Percentiles rank a stretch among this genome's conserved stretches.
These are phyloP conservation scores for Puccinia polysora DNA, from an alignment of 1,284 basidiomycete species.

Conservation along the genomic window DNA sequence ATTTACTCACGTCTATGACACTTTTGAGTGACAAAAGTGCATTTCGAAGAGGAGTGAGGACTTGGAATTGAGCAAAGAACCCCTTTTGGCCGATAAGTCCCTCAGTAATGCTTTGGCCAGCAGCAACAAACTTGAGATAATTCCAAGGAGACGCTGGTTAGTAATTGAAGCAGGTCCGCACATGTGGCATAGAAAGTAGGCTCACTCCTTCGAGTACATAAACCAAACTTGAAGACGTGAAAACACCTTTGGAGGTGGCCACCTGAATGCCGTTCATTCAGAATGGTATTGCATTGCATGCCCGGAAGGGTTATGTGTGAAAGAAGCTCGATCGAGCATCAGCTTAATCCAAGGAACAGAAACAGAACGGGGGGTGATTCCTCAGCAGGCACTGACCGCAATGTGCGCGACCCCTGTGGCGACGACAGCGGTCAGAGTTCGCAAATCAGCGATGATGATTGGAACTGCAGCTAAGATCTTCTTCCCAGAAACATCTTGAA, in stretches of 20 bases:
- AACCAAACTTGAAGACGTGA: constrained; percentile 1
- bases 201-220: constrained; percentile 14
- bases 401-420: constrained; percentile 21
- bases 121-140: constrained; percentile 13
- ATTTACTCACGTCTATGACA: constrained; percentile 20
- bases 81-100: constrained; percentile 28
- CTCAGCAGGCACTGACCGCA: constrained; percentile 3
- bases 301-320: not conserved
- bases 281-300: not conserved
- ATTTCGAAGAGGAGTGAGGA: constrained; percentile 12
- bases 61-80: constrained; percentile 38
- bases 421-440: constrained; percentile 23
- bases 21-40: constrained; percentile 7
- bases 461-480: constrained; percentile 6
- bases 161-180: not conserved
- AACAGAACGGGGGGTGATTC: not conserved
- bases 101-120: constrained; percentile 8
- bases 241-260: constrained; percentile 4
- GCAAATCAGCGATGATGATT: constrained; percentile 24
- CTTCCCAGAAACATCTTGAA: constrained; percentile 22
- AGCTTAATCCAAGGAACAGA: not conserved
- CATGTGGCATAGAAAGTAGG: too few relatives aligned
- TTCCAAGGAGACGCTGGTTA: too few relatives aligned
- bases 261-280: not conserved
- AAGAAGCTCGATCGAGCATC: not conserved